Base-by-base conservation (phyloP, 2,329 filamentous ascomycete species). In the Penicillium sp. region DNA sequence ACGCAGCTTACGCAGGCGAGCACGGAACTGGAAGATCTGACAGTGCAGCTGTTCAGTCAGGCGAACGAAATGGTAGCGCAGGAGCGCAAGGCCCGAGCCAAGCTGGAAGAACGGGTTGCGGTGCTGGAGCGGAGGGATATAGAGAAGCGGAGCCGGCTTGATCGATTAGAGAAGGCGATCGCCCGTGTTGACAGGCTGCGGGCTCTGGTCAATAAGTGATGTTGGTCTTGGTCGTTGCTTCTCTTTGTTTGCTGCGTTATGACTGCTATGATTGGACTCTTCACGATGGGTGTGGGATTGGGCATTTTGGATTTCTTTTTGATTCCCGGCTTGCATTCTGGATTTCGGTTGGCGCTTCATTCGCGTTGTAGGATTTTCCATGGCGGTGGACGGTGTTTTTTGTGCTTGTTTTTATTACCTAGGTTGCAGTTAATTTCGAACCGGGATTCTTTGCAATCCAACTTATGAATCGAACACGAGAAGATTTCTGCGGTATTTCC, bases 61-160 rank as follows among this genome's bases (percentile, higher is more conserved):
- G 82, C 82, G 28, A 84, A 84, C 52, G 81, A 84, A 66, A 84
- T 85, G 81, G 82, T 85, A 7, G 81, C 81, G 3, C 70, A 75
- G 46, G 82, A 85, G 69, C 74, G 82, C 24, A 79, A 76, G 62
- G 80, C 80, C 33, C 71, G 81, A 47, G 79, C 77, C 13, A 80
- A 72, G 52, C 60, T 77, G 42, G 74, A 77, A 48, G 73, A 77
- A 55, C 61, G 74, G 25, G 72, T 77, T 1, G 72, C 72, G 28
- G 62, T 76, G 39, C 58, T 77, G 29, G 75, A 77, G 57, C 65
- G 67, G 29, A 63, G 74, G 39, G 75, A 77, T 58, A 60, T 65
- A n/a, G 74, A 77, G 58, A 77, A 80, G 64, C 76, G 71, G 67
- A 77, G 58, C 66, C 75, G 67, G 55, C 56, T 84, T 25, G 76